Percentiles rank a stretch among this genome's conserved stretches.
Evolutionary conservation across 352 stramenopile species (phyloP).

Genomic region (Albugo laibachii): DNA sequence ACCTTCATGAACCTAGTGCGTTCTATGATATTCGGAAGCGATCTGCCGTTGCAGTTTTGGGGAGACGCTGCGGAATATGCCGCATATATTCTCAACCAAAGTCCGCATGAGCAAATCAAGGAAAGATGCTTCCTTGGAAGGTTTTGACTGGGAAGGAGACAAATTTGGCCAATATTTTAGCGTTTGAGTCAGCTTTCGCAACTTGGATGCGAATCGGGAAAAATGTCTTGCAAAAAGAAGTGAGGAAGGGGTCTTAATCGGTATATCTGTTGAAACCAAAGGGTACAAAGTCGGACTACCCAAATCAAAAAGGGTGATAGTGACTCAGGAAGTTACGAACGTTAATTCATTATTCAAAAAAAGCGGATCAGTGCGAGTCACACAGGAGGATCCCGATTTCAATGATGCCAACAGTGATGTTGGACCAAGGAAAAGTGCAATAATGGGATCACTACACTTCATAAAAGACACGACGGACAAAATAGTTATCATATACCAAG

Average conservation of each 20-base stretch:
- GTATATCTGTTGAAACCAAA: constrained; percentile 5
- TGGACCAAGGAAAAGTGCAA: too few species aligned
- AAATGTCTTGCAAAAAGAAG: background rate
- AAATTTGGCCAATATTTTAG: constrained; percentile 1
- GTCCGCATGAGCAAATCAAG: background rate
- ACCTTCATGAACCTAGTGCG: constrained; percentile 14
- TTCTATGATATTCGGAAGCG: constrained; percentile 13
- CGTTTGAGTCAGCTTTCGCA: constrained; percentile 2
- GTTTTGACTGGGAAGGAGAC: constrained; percentile 2
- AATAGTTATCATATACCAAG: too few species aligned
- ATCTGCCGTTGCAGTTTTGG: constrained; percentile 8
- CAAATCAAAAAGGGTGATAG: background rate
- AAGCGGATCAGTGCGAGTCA: too few species aligned
- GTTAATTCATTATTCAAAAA: too few species aligned
- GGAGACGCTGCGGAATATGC: background rate
- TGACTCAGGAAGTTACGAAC: too few species aligned
- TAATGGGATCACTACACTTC: too few species aligned
- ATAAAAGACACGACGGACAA: too few species aligned
- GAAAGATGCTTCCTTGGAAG: background rate
- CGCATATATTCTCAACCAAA: background rate
- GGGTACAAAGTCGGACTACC: constrained; percentile 2
- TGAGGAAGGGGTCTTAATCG: constrained; percentile 3
- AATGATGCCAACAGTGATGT: too few species aligned
- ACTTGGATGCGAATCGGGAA: background rate
- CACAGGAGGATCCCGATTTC: too few species aligned